Base-by-base conservation (phyloP, 2,329 filamentous ascomycete genomes). In the Microdochium bolleyi region DNA sequence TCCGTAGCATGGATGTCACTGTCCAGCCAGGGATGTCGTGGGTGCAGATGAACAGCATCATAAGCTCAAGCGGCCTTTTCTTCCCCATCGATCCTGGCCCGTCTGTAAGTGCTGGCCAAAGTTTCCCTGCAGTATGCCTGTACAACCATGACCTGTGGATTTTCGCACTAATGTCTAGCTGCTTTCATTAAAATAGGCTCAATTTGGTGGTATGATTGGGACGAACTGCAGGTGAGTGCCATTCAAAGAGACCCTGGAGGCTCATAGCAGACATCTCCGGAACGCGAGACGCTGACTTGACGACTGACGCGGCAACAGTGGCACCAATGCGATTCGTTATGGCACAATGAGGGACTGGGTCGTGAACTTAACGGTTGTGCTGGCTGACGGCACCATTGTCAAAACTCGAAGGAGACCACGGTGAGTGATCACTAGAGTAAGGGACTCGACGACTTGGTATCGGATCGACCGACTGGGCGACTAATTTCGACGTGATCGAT, bases 261-360 rank as follows among this genome's bases (percentile, higher is more conserved):
- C n/a, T n/a, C n/a, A n/a, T n/a, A n/a, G n/a, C n/a, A n/a, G n/a
- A n/a, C n/a, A n/a, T n/a, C n/a, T n/a, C n/a, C n/a, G n/a, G n/a
- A n/a, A n/a, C n/a, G n/a, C n/a, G n/a, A n/a, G n/a, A n/a, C n/a
- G n/a, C n/a, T n/a, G n/a, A n/a, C n/a, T n/a, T n/a, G n/a, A n/a
- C n/a, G n/a, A n/a, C n/a, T n/a, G n/a, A n/a, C n/a, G n/a, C n/a
- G n/a, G n/a, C n/a, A n/a, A n/a, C n/a, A 38, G n/a, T 51, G 79
- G 79, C 0, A 82, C 79, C 0, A 82, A 82, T 58, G 78, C 79
- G 1, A 73, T 79, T 53, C 72, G 84, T 51, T 89, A 89, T 61
- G 86, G 86, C 0, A 88, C 85, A 0, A 89, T 89, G 86, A 87
- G 85, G 58, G 86, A 89, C 57, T 89, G 84, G 76, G 85, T 89